Conservation (phyloP, 2,329 filamentous ascomycete genomes). For the Exophiala aquamarina region DNA sequence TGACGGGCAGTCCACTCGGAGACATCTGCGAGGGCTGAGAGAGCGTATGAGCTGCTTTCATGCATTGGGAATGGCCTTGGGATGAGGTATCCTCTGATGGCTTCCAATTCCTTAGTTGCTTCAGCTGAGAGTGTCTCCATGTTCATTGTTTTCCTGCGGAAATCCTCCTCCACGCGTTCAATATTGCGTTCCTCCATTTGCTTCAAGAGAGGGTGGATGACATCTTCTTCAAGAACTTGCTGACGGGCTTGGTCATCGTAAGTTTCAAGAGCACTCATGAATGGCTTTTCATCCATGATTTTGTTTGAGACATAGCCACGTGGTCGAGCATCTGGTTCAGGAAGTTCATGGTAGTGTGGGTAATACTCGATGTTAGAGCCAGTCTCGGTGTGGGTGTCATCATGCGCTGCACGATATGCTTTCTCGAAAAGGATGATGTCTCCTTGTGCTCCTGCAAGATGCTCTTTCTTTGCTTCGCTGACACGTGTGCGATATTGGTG, state of each 20-base stretch:
- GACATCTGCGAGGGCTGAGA: constrained; percentile 28
- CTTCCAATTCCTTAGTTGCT: constrained; percentile 21
- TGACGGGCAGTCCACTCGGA: constrained; percentile 20
- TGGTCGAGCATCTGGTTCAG: constrained; percentile 22
- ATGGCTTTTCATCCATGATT: constrained; percentile 28
- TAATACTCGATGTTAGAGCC: constrained; percentile 32
- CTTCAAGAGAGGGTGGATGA: constrained; percentile 24
- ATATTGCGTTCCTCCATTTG: constrained; percentile 21
- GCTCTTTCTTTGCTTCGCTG: constrained; percentile 30
- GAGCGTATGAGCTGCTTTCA: constrained; percentile 17
- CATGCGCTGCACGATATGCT: constrained; percentile 39
- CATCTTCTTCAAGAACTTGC: constrained; percentile 27
- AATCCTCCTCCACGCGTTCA: constrained; percentile 16
- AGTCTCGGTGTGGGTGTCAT: constrained; percentile 44
- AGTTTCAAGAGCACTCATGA: constrained; percentile 18
- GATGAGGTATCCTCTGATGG: constrained; percentile 15
- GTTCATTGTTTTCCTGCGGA: constrained; percentile 14
- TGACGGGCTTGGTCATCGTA: constrained; percentile 26
- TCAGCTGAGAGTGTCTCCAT: constrained; percentile 21
- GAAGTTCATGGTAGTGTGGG: constrained; percentile 26
- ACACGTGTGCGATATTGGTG: constrained; percentile 34
- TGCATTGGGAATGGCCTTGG: constrained; percentile 12
- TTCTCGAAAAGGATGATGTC: constrained; percentile 41
- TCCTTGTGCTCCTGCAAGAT: constrained; percentile 40
- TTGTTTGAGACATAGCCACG: constrained; percentile 26